phyloP scores from a whole-genome alignment of 2,329 filamentous ascomycete species.

The Neofusicoccum laricinum region DNA sequence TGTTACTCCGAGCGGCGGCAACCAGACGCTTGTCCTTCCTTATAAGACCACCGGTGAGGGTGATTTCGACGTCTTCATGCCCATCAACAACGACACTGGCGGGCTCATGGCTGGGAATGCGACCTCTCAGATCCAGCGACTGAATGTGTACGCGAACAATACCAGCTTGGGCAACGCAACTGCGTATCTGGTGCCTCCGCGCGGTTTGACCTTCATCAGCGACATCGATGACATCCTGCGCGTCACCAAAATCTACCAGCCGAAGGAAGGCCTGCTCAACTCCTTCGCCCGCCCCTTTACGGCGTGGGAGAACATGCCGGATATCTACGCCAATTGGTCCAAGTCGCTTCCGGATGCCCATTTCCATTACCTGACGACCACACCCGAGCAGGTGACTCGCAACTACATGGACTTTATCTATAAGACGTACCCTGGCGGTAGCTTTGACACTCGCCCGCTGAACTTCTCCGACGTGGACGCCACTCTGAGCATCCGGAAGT shows the following conservation, averaged over 20 bases:
- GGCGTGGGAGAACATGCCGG: conserved; percentile 76
- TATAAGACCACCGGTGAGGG: conserved; percentile 65
- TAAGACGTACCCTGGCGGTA: conserved; percentile 71
- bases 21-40: conserved; percentile 62
- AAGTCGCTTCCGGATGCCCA: conserved; percentile 64
- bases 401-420: conserved; percentile 81
- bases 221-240: conserved; percentile 80
- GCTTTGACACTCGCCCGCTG: conserved; percentile 73
- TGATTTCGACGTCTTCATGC: conserved; percentile 71
- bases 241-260: conserved; percentile 77
- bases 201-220: conserved; percentile 69
- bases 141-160: conserved; percentile 66
- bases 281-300: conserved; percentile 70
- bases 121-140: conserved; percentile 62
- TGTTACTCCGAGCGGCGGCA: conserved; percentile 55
- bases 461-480: conserved; percentile 76
- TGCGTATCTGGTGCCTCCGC: conserved; percentile 69
- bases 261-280: conserved; percentile 71
- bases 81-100: conserved; percentile 57
- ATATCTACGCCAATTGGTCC: conserved; percentile 74
- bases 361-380: conserved; percentile 81
- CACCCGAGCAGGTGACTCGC: conserved; percentile 70
- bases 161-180: conserved; percentile 69
- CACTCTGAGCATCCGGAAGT: conserved; percentile 68
- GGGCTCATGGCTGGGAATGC: conserved; percentile 61